These are phyloP conservation scores for Maudiozyma saulgeensis DNA, from an alignment of 805 yeast genomes.

Conservation along the genomic window DNA sequence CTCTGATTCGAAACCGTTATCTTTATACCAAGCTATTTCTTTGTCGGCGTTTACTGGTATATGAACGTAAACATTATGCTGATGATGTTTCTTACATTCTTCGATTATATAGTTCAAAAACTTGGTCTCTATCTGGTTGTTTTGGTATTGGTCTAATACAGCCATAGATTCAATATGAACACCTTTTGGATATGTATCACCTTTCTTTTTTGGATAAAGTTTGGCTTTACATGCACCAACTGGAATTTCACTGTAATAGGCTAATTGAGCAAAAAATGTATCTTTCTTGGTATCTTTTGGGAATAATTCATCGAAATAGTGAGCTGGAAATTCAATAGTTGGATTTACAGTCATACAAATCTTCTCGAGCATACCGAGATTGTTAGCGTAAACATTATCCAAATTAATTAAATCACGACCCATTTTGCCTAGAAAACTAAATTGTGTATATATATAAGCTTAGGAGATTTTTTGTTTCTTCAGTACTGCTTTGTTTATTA, in stretches of 20 bases:
- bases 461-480: too few species aligned
- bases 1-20: constrained; percentile 38
- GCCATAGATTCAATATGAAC: constrained; percentile 60
- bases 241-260: constrained; percentile 66
- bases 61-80: constrained; percentile 42
- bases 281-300: constrained; percentile 6
- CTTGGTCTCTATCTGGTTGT: constrained; percentile 50
- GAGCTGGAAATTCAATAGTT: constrained; percentile 9
- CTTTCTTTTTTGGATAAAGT: constrained; percentile 35
- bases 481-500: too few species aligned
- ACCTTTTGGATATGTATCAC: constrained; percentile 36
- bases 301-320: constrained; percentile 19
- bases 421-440: constrained; percentile 5
- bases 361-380: constrained; percentile 19
- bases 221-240: constrained; percentile 67
- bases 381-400: constrained; percentile 21
- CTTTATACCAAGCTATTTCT: constrained; percentile 43
- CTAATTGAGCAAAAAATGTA: constrained; percentile 25
- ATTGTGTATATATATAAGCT: too few species aligned
- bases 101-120: constrained; percentile 49
- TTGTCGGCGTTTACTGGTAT: constrained; percentile 37
- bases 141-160: constrained; percentile 55
- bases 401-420: constrained; percentile 15
- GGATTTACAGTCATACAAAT: constrained; percentile 7
- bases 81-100: constrained; percentile 37